These are phyloP conservation scores for Xylaria flabelliformis DNA, from an alignment of 495 filamentous ascomycete species.

Conservation along the genomic window DNA sequence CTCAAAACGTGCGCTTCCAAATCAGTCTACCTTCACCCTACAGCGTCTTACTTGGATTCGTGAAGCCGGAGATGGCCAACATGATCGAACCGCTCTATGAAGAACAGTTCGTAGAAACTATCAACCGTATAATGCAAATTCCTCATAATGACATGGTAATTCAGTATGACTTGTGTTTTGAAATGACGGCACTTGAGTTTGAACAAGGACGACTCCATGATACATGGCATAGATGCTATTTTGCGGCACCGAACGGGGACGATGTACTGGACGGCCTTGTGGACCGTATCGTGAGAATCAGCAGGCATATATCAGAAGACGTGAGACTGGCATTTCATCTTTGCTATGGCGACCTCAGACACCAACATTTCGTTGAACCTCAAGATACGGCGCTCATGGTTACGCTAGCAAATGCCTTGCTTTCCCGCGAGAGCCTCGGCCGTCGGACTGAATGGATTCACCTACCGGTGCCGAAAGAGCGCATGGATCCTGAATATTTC, in stretches of 20 bases:
- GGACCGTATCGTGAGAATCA: conserved; percentile 21
- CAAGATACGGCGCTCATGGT: conserved; percentile 41
- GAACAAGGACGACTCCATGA: conserved; percentile 27
- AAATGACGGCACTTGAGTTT: conserved; percentile 46
- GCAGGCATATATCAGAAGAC: conserved; percentile 22
- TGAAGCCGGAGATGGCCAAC: conserved; percentile 37
- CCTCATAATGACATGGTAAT: conserved; percentile 51
- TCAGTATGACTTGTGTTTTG: conserved; percentile 50
- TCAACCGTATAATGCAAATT: conserved; percentile 45
- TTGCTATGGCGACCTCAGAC: conserved; percentile 54
- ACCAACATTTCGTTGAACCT: conserved; percentile 53
- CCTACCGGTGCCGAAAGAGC: conserved; percentile 50
- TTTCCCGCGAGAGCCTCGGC: conserved; percentile 28
- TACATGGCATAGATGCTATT: conserved; percentile 29
- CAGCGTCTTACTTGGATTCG: conserved; percentile 39
- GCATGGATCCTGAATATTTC: conserved; percentile 34
- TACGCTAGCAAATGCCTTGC: conserved; percentile 40
- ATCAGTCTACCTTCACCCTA: conserved; percentile 46
- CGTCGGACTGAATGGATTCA: conserved; percentile 50
- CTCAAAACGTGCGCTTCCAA: conserved; percentile 46
- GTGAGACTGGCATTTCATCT: conserved; percentile 52
- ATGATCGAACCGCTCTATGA: conserved; percentile 51
- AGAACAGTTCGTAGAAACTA: conserved; percentile 38
- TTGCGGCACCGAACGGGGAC: conserved; percentile 42
- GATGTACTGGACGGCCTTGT: conserved; percentile 44